Evolutionary conservation across 2,329 filamentous ascomycete species (phyloP), one percentile per base, ranked within the genome.

Genomic region (Microdochium bolleyi): DNA sequence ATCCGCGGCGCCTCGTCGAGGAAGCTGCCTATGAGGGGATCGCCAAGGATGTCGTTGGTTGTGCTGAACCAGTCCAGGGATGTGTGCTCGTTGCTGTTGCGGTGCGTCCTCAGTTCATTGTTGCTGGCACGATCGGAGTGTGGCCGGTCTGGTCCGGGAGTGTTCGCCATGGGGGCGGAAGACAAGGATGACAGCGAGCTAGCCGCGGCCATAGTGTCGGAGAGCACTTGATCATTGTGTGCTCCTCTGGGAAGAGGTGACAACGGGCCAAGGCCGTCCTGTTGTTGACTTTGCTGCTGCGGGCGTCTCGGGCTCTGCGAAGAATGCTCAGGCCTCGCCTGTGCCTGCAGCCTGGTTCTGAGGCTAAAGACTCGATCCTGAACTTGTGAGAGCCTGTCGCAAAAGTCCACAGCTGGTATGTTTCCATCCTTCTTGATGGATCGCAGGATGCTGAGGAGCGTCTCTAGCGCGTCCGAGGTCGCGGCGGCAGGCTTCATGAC

Each of bases 381-480:
- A 19, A 46, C 41, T 13, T 46, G 41, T 22, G 41, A 22, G 7
- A 67, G 14, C 1, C 61, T 53, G 16, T 64, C 63, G 24, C 63
- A 66, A 8, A 64, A 65, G 8, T 65, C 62, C 0, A 63, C 58
- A 0, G 64, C 63, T 0, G 64, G 59, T 0, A 67, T 61, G 7
- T 67, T 67, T 0, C 64, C 64, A 2, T 65, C 60, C 0, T 64
- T 63, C 19, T 62, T 64, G 0, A 67, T 60, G 2, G 64, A 63
- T 2, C 63, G 53, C 0, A 67, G 30, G 2, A 67, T 61, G n/a
- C 63, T 66, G 0, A 65, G 24, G 0, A 65, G 16, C 0, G 63
- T 65, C 46, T 67, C 62, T 0, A 67, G 52, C 8, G 62, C 60
- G 14, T 66, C 64, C 0, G 64, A 64, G 3, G 58, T 62, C 3